Evolutionary conservation across 2,329 filamentous ascomycete genomes (phyloP).

Genomic region (Penicillium sclerotiorum): DNA sequence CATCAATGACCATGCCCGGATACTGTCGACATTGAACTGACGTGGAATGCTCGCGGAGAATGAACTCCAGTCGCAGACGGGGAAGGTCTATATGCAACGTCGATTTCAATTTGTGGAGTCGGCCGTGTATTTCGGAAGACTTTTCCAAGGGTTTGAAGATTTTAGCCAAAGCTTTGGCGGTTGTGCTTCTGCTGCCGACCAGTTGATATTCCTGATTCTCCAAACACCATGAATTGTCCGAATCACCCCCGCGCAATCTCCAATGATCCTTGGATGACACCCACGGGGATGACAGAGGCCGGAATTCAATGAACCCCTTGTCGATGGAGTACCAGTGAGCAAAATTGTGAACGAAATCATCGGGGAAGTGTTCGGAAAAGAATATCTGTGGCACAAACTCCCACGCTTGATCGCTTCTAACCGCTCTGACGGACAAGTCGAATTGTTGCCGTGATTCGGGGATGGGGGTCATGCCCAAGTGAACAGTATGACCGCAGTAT

Average conservation of each 20-base stretch:
- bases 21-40: constrained; percentile 53
- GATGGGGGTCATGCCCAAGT: constrained; percentile 16
- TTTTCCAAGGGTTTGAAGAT: too few relatives aligned
- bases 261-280: constrained; percentile 25
- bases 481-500: constrained; percentile 23
- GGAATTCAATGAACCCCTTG: constrained; percentile 33
- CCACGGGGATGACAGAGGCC: constrained; percentile 33
- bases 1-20: constrained; percentile 54
- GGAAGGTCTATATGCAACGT: constrained; percentile 40
- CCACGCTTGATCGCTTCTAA: constrained; percentile 13
- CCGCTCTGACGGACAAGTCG: too few relatives aligned
- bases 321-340: constrained; percentile 52
- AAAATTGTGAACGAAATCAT: constrained; percentile 42
- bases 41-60: constrained; percentile 27
- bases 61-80: constrained; percentile 53
- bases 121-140: too few relatives aligned
- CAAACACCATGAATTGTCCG: too few relatives aligned
- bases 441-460: too few relatives aligned
- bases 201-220: too few relatives aligned
- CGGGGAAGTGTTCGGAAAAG: constrained; percentile 34
- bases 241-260: constrained; percentile 27
- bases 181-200: too few relatives aligned
- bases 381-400: constrained; percentile 37
- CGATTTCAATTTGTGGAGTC: too few relatives aligned
- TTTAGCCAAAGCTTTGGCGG: too few relatives aligned